Base-by-base conservation (phyloP, 2,329 filamentous ascomycete species). In the Paracoccidioides brasiliensis region DNA sequence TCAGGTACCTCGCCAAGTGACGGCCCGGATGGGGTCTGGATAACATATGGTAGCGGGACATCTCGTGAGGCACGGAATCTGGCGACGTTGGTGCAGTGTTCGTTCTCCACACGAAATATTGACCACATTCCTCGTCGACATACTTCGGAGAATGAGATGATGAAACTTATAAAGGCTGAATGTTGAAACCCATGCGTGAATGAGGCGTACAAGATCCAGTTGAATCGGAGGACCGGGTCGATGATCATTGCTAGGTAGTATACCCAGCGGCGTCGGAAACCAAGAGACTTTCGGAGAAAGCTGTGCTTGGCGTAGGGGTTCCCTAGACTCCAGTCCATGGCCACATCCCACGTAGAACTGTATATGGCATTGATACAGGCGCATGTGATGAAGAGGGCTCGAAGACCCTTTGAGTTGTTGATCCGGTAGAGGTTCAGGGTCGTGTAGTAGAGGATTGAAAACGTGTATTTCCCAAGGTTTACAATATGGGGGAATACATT, bases 271-370 rank as follows among this genome's bases (percentile, higher is more conserved):
- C 78, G 77, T 66, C 91, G 91, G 64, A 93, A 86, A 0, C 85
- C 90, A 0, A 93, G 78, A 7, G 87, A 84, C 57, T 91, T 82
- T 5, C 93, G 85, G 9, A 96, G 79, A 51, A 84, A 77, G 1
- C 74, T 79, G 61, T 86, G 76, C 9, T 80, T 79, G 0, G 87
- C 81, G 55, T 84, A 81, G 0, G 85, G 78, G 63, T 96, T 90
- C 3, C 91, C 79, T n/a, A 96, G 77, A 57, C 86, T 93, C 79
- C 93, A 97, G 69, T 98, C 93, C 87, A 97, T 96, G 60, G 89
- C 83, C 1, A 98, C 74, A 67, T 98, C 93, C 93, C 93, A 98
- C 44, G 95, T 79, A 8, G 84, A 89, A 62, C 80, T 84, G 69
- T 96, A 97, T 33, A 94, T 71, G 46, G 84, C 80, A 67, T 96